Percentiles rank a stretch among this genome's conserved stretches.
phyloP scores from a whole-genome alignment of 1,284 basidiomycete species.

The Paramarasmius palmivorus region DNA sequence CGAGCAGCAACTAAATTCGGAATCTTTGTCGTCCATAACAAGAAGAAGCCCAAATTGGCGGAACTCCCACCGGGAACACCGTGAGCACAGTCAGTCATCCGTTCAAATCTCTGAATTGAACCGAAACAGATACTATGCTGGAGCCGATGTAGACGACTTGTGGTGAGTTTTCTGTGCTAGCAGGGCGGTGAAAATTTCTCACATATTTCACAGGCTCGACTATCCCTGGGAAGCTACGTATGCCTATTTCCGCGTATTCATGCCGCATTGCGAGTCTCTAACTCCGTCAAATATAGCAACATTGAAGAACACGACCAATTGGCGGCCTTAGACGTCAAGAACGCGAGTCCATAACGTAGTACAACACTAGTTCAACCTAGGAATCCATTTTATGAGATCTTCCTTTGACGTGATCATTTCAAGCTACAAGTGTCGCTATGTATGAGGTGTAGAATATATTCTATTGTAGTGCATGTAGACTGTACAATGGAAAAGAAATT shows the following conservation, averaged over 20 bases:
- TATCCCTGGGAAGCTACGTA: conserved; percentile 84
- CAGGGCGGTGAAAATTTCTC: conserved; percentile 6
- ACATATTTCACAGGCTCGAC: conserved; percentile 58
- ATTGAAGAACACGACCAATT: conserved; percentile 78
- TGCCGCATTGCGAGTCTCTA: conserved; percentile 1
- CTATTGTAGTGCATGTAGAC: too few relatives aligned
- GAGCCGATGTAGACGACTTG: conserved; percentile 64
- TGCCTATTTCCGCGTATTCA: conserved; percentile 27
- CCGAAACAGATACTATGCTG: conserved; percentile 62
- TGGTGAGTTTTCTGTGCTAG: conserved; percentile 43
- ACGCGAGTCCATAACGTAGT: background rate
- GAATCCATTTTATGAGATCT: too few relatives aligned
- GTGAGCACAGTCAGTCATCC: conserved; percentile 41
- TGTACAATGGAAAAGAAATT: too few relatives aligned
- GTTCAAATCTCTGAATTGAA: background rate
- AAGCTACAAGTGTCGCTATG: too few relatives aligned
- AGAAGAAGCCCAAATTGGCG: conserved; percentile 83
- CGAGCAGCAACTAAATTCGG: conserved; percentile 75
- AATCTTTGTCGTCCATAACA: conserved; percentile 95
- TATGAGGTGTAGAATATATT: too few relatives aligned
- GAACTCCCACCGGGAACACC: conserved; percentile 64
- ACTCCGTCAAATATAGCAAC: conserved; percentile 44
- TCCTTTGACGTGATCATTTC: too few relatives aligned
- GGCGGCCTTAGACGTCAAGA: conserved; percentile 38
- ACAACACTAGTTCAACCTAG: background rate